A percentile compares a stretch with the other conserved stretches of the same genome.
phyloP scores from a whole-genome alignment of 176 grass and related monocot species.

The Microstegium vimineum region DNA sequence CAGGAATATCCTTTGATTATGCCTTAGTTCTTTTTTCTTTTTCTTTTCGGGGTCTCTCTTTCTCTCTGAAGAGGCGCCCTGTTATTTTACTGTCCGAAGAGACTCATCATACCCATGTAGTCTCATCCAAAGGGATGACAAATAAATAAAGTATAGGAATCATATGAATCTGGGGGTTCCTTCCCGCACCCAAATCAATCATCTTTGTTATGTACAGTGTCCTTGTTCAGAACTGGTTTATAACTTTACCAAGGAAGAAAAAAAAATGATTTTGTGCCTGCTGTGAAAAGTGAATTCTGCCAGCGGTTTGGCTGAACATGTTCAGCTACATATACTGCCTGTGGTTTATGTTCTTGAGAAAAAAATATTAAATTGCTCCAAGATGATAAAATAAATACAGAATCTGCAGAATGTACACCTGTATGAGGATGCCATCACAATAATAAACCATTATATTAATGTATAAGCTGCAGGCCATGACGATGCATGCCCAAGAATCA shows the following conservation, averaged over 20 bases:
- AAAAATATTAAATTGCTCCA: not conserved
- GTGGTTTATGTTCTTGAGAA: not conserved
- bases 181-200: not conserved
- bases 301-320: not conserved
- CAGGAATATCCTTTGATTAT: slow-evolving; percentile 16
- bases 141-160: slow-evolving; percentile 35
- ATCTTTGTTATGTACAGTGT: not conserved
- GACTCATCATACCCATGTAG: slow-evolving; percentile 1
- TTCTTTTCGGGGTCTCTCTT: not conserved
- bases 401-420: not conserved
- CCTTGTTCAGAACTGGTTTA: not conserved
- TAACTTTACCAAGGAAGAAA: not conserved
- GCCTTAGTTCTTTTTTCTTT: not conserved
- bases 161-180: not conserved
- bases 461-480: not conserved
- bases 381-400: not conserved
- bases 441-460: not conserved
- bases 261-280: not conserved
- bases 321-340: not conserved
- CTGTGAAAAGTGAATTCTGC: not conserved
- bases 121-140: slow-evolving; percentile 50
- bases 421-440: not conserved
- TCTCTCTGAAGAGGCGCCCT: not conserved
- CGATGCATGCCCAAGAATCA: not conserved
- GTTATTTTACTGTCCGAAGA: no score